These are phyloP conservation scores for Suillus decipiens DNA, from an alignment of 768 basidiomycete species.

Conservation along the genomic window DNA sequence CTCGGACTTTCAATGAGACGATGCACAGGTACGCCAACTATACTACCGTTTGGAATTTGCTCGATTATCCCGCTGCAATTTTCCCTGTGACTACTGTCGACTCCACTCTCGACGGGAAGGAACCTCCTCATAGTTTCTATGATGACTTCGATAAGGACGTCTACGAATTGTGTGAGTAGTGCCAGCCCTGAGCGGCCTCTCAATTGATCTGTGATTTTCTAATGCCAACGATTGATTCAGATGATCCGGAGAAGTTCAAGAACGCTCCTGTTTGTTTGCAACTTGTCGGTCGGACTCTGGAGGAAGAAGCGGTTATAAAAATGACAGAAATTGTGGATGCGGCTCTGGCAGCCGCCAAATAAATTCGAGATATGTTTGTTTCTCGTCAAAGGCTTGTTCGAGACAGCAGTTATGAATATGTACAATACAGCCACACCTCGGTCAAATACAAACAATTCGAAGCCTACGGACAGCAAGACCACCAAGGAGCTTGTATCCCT, in stretches of 20 bases:
- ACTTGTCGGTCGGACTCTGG: constrained; percentile 65
- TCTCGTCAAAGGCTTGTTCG: neutral
- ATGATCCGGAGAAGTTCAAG: constrained; percentile 54
- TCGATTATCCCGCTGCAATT: constrained; percentile 64
- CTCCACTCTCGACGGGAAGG: constrained; percentile 49
- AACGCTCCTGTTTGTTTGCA: constrained; percentile 68
- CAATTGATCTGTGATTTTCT: neutral
- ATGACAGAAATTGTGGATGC: constrained; percentile 67
- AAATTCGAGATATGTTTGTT: neutral
- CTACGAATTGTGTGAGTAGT: constrained; percentile 54
- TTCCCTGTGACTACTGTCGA: constrained; percentile 70
- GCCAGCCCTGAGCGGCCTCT: neutral
- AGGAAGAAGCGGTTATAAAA: constrained; percentile 74
- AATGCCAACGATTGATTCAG: constrained; percentile 34
- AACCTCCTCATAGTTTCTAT: constrained; percentile 48
- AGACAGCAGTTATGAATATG: neutral
- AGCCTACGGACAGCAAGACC: no score
- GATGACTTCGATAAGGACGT: constrained; percentile 47
- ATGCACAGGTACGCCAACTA: constrained; percentile 46
- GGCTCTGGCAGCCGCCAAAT: constrained; percentile 41
- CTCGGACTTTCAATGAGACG: constrained; percentile 10
- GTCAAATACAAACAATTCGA: neutral
- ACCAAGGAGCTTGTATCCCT: no score
- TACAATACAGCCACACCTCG: neutral
- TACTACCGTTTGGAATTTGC: constrained; percentile 64